Evolutionary conservation across 495 filamentous ascomycete genomes (phyloP).

Genomic region (Penicillium mononematosum): DNA sequence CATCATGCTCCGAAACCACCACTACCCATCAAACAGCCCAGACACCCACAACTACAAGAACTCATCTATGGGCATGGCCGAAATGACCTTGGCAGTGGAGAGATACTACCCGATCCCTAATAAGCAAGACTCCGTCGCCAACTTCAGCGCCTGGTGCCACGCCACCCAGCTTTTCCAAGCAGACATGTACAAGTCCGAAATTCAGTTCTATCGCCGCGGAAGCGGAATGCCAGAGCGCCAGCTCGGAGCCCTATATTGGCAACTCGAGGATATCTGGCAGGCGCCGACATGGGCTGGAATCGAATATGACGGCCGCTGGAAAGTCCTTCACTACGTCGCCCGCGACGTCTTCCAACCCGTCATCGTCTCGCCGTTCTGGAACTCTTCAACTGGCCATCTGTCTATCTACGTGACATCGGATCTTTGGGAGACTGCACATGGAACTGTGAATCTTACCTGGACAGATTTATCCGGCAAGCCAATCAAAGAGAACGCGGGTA

Average conservation of each 20-base stretch:
- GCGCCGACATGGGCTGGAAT: conserved; percentile 66
- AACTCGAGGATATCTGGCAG: conserved; percentile 69
- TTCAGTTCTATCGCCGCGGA: conserved; percentile 64
- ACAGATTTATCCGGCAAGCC: conserved; percentile 39
- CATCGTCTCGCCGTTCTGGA: conserved; percentile 62
- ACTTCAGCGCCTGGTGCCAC: conserved; percentile 70
- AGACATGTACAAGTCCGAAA: conserved; percentile 62
- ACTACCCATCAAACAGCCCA: conserved; percentile 54
- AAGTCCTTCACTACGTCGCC: conserved; percentile 59
- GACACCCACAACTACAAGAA: conserved; percentile 43
- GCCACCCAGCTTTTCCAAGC: conserved; percentile 69
- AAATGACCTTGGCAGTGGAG: conserved; percentile 63
- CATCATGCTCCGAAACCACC: conserved; percentile 63
- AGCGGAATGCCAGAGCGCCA: conserved; percentile 59
- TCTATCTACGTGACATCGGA: conserved; percentile 58
- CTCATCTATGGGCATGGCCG: conserved; percentile 50
- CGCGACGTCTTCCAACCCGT: conserved; percentile 61
- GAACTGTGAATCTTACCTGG: conserved; percentile 41
- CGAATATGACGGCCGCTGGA: conserved; percentile 65
- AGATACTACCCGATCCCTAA: conserved; percentile 62
- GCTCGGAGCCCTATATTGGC: conserved; percentile 66
- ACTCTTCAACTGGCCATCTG: conserved; percentile 53
- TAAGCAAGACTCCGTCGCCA: conserved; percentile 54
- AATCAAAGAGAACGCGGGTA: conserved; percentile 32
- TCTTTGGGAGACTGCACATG: conserved; percentile 38